A percentile compares a stretch with the other conserved stretches of the same genome.
Evolutionary conservation across 768 basidiomycete species (phyloP).

Genomic region (Lactarius indigo): DNA sequence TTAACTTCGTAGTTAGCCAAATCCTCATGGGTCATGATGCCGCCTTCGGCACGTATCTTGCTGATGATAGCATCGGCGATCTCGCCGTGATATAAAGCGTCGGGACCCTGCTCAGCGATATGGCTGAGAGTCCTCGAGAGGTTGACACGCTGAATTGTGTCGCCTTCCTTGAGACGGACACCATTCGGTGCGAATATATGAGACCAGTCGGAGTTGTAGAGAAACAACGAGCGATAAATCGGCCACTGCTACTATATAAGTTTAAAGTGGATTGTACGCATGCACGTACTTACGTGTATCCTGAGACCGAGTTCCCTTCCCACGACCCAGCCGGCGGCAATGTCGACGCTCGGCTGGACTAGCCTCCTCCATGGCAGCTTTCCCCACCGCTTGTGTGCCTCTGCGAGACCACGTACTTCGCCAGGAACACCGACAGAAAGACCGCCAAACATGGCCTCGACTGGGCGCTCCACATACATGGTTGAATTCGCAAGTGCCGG

Average conservation of each 20-base stretch:
- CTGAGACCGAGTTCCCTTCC: slow-evolving; percentile 71
- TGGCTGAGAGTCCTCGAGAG: slow-evolving; percentile 71
- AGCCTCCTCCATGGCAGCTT: slow-evolving; percentile 73
- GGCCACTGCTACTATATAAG: slow-evolving; percentile 26
- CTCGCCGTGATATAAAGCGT: slow-evolving; percentile 84
- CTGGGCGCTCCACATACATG: slow-evolving; percentile 67
- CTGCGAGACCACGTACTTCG: slow-evolving; percentile 83
- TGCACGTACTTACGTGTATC: slow-evolving; percentile 49
- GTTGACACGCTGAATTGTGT: slow-evolving; percentile 66
- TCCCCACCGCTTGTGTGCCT: slow-evolving; percentile 82
- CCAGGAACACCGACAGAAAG: slow-evolving; percentile 88
- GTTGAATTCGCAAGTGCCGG: slow-evolving; percentile 66
- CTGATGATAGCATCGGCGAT: slow-evolving; percentile 77
- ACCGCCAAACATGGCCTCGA: slow-evolving; percentile 65
- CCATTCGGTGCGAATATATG: slow-evolving; percentile 82
- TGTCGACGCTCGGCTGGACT: slow-evolving; percentile 65
- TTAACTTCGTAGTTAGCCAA: slow-evolving; percentile 65
- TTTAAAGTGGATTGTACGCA: not conserved
- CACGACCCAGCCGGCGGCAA: slow-evolving; percentile 81
- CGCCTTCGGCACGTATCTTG: slow-evolving; percentile 69
- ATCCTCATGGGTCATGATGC: slow-evolving; percentile 76
- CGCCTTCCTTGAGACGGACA: slow-evolving; percentile 65
- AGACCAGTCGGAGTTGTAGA: slow-evolving; percentile 68
- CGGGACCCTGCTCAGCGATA: slow-evolving; percentile 74
- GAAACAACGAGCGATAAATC: slow-evolving; percentile 52